A percentile compares a stretch with the other conserved stretches of the same genome.
Evolutionary conservation across 2,329 filamentous ascomycete genomes (phyloP).

Genomic region (Aspergillus oerlinghausenensis): DNA sequence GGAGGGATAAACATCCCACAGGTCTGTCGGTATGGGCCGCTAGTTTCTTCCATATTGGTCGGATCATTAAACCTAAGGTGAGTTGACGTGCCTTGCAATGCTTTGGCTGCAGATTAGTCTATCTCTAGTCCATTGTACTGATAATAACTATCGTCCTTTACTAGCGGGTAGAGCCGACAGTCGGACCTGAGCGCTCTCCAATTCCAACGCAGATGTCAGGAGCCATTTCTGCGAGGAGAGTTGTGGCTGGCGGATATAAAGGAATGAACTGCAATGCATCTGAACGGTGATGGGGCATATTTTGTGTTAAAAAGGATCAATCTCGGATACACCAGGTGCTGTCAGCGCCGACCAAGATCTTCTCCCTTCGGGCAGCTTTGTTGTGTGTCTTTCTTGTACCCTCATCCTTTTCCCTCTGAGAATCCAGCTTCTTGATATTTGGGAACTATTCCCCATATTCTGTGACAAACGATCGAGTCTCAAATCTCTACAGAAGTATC

Average conservation of each 20-base stretch:
- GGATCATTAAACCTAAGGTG: neutral
- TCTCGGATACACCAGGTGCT: neutral
- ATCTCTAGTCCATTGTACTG: neutral
- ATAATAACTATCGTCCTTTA: neutral
- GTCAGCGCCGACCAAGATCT: neutral
- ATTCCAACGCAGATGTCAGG: neutral
- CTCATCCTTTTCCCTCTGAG: neutral
- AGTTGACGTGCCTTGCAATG: neutral
- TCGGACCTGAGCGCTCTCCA: slow-evolving; percentile 11
- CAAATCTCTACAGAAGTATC: neutral
- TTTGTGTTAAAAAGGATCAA: neutral
- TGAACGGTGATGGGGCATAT: neutral
- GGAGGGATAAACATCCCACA: neutral
- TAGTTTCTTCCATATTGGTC: neutral
- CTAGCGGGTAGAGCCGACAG: slow-evolving; percentile 10
- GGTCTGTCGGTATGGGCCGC: neutral
- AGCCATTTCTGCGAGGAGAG: neutral
- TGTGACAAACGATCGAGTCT: neutral
- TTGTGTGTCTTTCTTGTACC: neutral
- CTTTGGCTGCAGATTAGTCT: neutral
- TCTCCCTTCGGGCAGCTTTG: neutral
- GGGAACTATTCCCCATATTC: neutral
- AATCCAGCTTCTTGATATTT: neutral
- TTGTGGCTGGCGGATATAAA: neutral
- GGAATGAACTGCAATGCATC: too few relatives aligned